Evolutionary conservation across 768 basidiomycete genomes (phyloP).

Genomic region (Pseudohyphozyma bogoriensis): DNA sequence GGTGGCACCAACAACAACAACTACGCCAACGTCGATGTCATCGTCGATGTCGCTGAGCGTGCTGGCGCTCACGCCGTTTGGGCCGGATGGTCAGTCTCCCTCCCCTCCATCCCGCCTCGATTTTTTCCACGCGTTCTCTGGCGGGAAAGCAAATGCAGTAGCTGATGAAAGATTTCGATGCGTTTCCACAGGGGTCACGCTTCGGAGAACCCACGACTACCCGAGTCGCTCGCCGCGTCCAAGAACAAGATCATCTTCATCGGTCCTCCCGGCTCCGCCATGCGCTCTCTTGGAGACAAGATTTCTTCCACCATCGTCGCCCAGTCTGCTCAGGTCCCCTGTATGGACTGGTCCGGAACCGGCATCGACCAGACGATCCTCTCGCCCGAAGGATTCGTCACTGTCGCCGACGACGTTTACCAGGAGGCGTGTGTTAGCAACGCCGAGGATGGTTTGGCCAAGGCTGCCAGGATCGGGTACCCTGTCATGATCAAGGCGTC

Average conservation of each 20-base stretch:
- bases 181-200: slow-evolving; percentile 68
- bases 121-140: background rate
- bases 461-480: slow-evolving; percentile 81
- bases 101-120: background rate
- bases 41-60: slow-evolving; percentile 94
- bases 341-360: slow-evolving; percentile 97
- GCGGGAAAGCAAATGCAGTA: background rate
- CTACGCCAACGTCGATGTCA: slow-evolving; percentile 98
- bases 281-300: slow-evolving; percentile 98
- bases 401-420: slow-evolving; percentile 86
- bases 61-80: slow-evolving; percentile 97
- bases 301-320: slow-evolving; percentile 99
- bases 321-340: slow-evolving; percentile 89
- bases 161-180: too few relatives aligned
- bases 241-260: slow-evolving; percentile 98
- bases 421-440: slow-evolving; percentile 72
- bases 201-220: slow-evolving; percentile 93
- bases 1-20: slow-evolving; percentile 99
- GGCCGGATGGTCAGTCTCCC: slow-evolving; percentile 71
- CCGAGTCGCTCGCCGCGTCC: slow-evolving; percentile 81
- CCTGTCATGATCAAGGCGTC: slow-evolving; percentile 99
- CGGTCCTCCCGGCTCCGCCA: slow-evolving; percentile 94
- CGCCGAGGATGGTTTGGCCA: slow-evolving; percentile 74
- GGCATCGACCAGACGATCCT: slow-evolving; percentile 80
- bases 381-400: slow-evolving; percentile 79